phyloP scores from a whole-genome alignment of 148 eudicot genomes.

The Oxyria digyna region DNA sequence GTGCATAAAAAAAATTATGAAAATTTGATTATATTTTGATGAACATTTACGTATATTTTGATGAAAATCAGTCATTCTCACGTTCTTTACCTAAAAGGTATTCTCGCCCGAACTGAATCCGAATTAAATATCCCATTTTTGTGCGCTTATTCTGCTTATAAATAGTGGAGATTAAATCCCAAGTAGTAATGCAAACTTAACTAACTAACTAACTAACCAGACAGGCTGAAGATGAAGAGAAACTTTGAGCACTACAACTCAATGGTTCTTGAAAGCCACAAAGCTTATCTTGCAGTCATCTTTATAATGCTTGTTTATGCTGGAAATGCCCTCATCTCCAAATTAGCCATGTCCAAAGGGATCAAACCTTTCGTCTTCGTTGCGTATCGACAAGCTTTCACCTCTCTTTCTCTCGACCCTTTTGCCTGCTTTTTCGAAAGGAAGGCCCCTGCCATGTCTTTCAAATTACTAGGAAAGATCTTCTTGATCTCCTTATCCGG shows the following conservation, averaged over 20 bases:
- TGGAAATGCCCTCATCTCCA: slow-evolving; percentile 39
- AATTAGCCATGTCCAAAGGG: slow-evolving; percentile 72
- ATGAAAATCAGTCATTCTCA: no score
- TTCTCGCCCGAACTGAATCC: no score
- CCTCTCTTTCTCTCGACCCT: slow-evolving; percentile 33
- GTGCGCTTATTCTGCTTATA: not conserved
- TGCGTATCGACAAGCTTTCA: slow-evolving; percentile 65
- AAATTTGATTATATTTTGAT: no score
- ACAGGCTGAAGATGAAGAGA: not conserved
- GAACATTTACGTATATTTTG: no score
- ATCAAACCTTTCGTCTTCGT: slow-evolving; percentile 69
- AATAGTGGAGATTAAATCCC: not conserved
- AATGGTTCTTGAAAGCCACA: slow-evolving; percentile 13
- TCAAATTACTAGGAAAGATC: slow-evolving; percentile 14
- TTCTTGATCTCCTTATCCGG: slow-evolving; percentile 21
- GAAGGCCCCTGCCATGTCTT: slow-evolving; percentile 14
- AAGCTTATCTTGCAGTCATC: slow-evolving; percentile 20
- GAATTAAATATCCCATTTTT: no score
- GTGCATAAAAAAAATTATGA: no score
- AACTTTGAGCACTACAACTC: not conserved
- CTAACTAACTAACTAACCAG: no score
- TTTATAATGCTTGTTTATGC: slow-evolving; percentile 23
- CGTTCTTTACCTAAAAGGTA: no score
- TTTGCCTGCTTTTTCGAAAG: slow-evolving; percentile 30
- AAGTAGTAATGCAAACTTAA: not conserved